Percentiles rank a stretch among this genome's conserved stretches.
These are phyloP conservation scores for Mariannaea elegans DNA, from an alignment of 2,329 filamentous ascomycete species.

Conservation along the genomic window DNA sequence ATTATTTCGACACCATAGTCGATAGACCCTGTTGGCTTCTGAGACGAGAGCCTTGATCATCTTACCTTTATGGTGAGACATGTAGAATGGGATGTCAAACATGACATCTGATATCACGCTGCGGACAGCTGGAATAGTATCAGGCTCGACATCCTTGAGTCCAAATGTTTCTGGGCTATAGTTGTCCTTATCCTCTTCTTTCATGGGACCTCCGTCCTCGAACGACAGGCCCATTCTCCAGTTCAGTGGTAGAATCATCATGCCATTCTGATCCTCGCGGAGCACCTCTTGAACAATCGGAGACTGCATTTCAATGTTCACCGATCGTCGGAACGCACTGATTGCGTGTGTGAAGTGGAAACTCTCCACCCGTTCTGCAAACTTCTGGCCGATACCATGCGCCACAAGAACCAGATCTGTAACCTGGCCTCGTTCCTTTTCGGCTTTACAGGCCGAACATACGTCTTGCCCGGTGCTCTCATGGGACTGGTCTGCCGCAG, in stretches of 20 bases:
- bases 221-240: constrained; percentile 91
- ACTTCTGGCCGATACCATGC: constrained; percentile 96
- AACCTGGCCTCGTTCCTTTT: constrained; percentile 73
- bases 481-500: constrained; percentile 41
- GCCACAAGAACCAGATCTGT: constrained; percentile 91
- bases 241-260: constrained; percentile 94
- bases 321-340: constrained; percentile 84
- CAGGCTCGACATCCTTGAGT: constrained; percentile 90
- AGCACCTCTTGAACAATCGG: constrained; percentile 79
- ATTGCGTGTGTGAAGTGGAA: constrained; percentile 98
- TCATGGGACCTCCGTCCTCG: constrained; percentile 76
- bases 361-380: constrained; percentile 92
- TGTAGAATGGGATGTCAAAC: constrained; percentile 97
- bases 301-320: constrained; percentile 84
- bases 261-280: constrained; percentile 80
- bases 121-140: constrained; percentile 89
- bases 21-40: constrained; percentile 96
- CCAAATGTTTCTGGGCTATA: constrained; percentile 67
- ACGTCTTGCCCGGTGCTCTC: constrained; percentile 40
- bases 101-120: constrained; percentile 97
- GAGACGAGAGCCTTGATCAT: constrained; percentile 90
- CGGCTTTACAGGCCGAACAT: constrained; percentile 69
- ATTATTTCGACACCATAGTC: constrained; percentile 94
- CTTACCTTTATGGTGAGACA: constrained; percentile 93
- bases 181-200: constrained; percentile 60